Evolutionary conservation across 352 stramenopile genomes (phyloP).

Genomic region (Pythium phragmitis): DNA sequence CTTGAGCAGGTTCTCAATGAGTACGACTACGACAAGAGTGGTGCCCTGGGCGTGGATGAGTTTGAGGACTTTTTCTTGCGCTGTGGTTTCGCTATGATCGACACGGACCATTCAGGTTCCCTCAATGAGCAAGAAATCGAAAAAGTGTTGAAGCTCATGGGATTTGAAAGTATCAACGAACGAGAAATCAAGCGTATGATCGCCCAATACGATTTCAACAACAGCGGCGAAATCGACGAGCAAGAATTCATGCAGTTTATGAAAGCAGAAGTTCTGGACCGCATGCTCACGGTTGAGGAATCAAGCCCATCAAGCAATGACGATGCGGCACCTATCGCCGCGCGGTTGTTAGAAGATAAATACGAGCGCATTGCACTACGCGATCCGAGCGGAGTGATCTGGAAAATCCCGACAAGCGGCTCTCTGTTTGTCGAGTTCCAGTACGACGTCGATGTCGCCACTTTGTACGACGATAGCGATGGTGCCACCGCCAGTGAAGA

Average conservation of each 20-base stretch:
- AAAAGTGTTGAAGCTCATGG: slow-evolving; percentile 51
- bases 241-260: slow-evolving; percentile 79
- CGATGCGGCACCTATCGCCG: neutral
- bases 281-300: neutral
- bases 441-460: slow-evolving; percentile 14
- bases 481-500: neutral
- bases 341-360: slow-evolving; percentile 21
- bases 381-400: slow-evolving; percentile 33
- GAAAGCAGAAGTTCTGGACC: slow-evolving; percentile 46
- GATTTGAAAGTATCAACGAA: slow-evolving; percentile 39
- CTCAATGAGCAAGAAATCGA: slow-evolving; percentile 51
- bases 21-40: slow-evolving; percentile 57
- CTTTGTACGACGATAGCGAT: slow-evolving; percentile 2
- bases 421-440: slow-evolving; percentile 41
- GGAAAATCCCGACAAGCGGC: slow-evolving; percentile 41
- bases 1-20: slow-evolving; percentile 38
- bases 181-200: slow-evolving; percentile 49
- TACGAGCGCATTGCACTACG: slow-evolving; percentile 32
- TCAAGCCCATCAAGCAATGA: neutral
- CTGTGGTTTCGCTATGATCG: slow-evolving; percentile 59
- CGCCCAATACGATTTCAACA: slow-evolving; percentile 62
- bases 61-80: slow-evolving; percentile 60
- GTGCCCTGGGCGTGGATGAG: slow-evolving; percentile 40
- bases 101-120: slow-evolving; percentile 52
- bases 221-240: slow-evolving; percentile 70